Evolutionary conservation across 495 filamentous ascomycete genomes (phyloP), one percentile per base, ranked within the genome.

Genomic region (Pseudotulostoma volvatum): DNA sequence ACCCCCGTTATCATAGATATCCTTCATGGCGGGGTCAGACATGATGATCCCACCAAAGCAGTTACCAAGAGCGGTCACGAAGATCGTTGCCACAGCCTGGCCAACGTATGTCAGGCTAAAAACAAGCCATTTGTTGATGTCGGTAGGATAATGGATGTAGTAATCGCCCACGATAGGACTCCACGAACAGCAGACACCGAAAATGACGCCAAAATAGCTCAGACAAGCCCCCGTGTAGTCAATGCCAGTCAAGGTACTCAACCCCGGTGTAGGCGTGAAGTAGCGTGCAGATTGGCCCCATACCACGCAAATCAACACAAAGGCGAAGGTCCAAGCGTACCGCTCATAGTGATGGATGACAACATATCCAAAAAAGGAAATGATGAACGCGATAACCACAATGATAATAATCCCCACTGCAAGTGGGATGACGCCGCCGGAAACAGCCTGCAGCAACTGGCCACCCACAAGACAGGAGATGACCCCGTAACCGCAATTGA

Each of bases 281-380:
- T 46, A 42, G 14, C 39, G 30, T 11, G 34, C 39, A 1, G 44
- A 36, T 13, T 44, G 42, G 3, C 44, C 44, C 25, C 37, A 50
- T 2, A 39, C 39, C 0, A 46, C 45, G 34, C 41, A 39, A 14
- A 51, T 39, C 9, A 53, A 34, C 15, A 53, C 23, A 19, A 72
- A 41, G 15, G 62, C 63, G 8, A 64, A 57, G 46, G 72, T 66
- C 68, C 68, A 73, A 19, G 70, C 66, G 37, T 58, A 73, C 18
- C 66, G 61, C 51, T 73, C 69, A 45, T 67, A 75, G 3, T 57
- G 44, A 44, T 75, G 71, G 25, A 75, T 58, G 1, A 70, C 49
- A 0, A 49, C 49, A 37, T 64, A 73, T 13, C 71, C 71, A 46
- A 65, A 70, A 46, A 73, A 66, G 2, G 68, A 67, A 33, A 73